Percentiles rank a stretch among this genome's conserved stretches.
Evolutionary conservation across 1,284 basidiomycete species (phyloP).

Genomic region (Cryptococcus sp.): DNA sequence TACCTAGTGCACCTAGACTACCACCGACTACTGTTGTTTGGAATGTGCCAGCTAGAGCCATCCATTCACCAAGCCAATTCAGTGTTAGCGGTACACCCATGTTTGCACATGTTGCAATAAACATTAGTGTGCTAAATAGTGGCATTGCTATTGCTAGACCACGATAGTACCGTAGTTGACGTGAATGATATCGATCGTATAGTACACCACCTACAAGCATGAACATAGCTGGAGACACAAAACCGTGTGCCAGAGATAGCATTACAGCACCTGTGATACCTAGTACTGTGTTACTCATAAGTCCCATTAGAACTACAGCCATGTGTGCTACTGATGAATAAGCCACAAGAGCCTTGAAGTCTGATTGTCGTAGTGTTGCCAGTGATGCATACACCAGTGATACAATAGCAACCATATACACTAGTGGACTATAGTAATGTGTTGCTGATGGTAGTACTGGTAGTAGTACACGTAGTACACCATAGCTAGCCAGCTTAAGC

Average conservation of each 20-base stretch:
- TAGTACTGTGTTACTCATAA: slow-evolving; percentile 43
- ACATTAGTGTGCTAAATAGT: slow-evolving; percentile 39
- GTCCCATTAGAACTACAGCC: slow-evolving; percentile 39
- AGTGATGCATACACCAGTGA: slow-evolving; percentile 39
- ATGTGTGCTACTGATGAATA: slow-evolving; percentile 42
- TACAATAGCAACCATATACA: slow-evolving; percentile 40
- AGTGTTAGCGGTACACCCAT: slow-evolving; percentile 38
- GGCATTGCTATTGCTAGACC: slow-evolving; percentile 41
- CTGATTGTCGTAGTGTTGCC: slow-evolving; percentile 39
- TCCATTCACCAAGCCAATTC: slow-evolving; percentile 42
- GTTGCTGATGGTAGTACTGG: slow-evolving; percentile 41
- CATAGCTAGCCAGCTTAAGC: slow-evolving; percentile 42
- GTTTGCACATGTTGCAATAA: slow-evolving; percentile 36
- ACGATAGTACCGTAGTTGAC: slow-evolving; percentile 42
- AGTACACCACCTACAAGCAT: slow-evolving; percentile 39
- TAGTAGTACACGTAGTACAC: slow-evolving; percentile 38
- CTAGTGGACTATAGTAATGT: slow-evolving; percentile 37
- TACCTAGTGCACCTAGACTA: slow-evolving; percentile 23
- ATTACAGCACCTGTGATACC: slow-evolving; percentile 43
- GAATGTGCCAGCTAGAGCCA: slow-evolving; percentile 34
- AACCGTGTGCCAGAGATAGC: slow-evolving; percentile 41
- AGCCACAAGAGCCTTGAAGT: slow-evolving; percentile 42
- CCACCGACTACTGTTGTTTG: slow-evolving; percentile 34
- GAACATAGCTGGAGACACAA: slow-evolving; percentile 41
- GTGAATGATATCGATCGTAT: slow-evolving; percentile 41